Conservation (phyloP, 2,329 filamentous ascomycete species). For the Exophiala lecanii-corni region DNA sequence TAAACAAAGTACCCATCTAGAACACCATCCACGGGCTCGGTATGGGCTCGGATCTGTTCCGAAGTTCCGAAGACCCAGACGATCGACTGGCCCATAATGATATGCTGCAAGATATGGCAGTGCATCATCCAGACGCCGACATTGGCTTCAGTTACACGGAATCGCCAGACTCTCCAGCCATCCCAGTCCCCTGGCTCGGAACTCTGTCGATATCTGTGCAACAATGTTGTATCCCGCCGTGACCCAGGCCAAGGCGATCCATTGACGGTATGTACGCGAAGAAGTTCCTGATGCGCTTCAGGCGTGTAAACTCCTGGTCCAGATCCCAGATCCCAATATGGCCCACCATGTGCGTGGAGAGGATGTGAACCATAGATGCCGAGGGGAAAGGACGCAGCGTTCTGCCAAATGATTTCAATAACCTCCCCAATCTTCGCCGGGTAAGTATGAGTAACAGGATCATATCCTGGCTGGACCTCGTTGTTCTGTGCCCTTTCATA, state of each 20-base stretch:
- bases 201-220: slow-evolving; percentile 50
- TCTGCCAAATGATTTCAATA: slow-evolving; percentile 43
- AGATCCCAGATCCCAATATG: slow-evolving; percentile 44
- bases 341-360: slow-evolving; percentile 44
- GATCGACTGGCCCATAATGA: slow-evolving; percentile 37
- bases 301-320: slow-evolving; percentile 45
- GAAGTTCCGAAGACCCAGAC: slow-evolving; percentile 45
- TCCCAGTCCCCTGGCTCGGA: slow-evolving; percentile 39
- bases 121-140: slow-evolving; percentile 51
- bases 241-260: slow-evolving; percentile 12
- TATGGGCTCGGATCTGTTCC: slow-evolving; percentile 34
- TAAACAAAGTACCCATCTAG: slow-evolving; percentile 42
- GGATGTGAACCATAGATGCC: slow-evolving; percentile 39
- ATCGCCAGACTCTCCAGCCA: slow-evolving; percentile 60
- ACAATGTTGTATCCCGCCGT: slow-evolving; percentile 47
- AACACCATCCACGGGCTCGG: slow-evolving; percentile 28
- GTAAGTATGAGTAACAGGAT: slow-evolving; percentile 30
- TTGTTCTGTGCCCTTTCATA: slow-evolving; percentile 38
- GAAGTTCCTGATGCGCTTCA: slow-evolving; percentile 37
- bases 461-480: slow-evolving; percentile 33
- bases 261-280: slow-evolving; percentile 27
- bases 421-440: slow-evolving; percentile 41
- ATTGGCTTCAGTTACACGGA: slow-evolving; percentile 39
- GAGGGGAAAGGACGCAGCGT: slow-evolving; percentile 29
- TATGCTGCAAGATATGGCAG: slow-evolving; percentile 47